Evolutionary conservation across 192 early-diverging fungal genomes (phyloP).

Genomic region (Gigaspora rosea): DNA sequence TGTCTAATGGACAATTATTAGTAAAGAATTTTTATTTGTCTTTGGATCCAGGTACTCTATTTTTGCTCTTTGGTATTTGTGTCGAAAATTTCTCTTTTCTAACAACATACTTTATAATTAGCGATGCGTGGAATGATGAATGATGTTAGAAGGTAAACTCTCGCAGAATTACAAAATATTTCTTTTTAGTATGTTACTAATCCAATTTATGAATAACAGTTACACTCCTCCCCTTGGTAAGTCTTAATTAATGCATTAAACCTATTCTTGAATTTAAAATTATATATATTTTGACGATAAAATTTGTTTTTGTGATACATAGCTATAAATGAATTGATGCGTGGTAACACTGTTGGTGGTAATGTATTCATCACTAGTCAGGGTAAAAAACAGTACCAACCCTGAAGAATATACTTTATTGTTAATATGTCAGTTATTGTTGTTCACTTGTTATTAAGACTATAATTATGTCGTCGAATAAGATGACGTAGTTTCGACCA

Average conservation of each 20-base stretch:
- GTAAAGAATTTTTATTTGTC: conserved; percentile 49
- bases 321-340: conserved; percentile 54
- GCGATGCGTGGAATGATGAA: conserved; percentile 55
- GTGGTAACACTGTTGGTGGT: conserved; percentile 38
- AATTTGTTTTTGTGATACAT: neutral
- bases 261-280: neutral
- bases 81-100: neutral
- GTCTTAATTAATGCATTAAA: neutral
- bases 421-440: no score
- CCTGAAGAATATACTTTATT: no score
- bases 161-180: neutral
- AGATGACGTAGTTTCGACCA: no score
- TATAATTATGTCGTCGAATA: no score
- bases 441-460: no score
- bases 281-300: neutral
- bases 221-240: conserved; percentile 22
- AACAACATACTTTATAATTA: conserved; percentile 4
- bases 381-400: no score
- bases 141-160: conserved; percentile 42
- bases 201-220: neutral
- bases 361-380: neutral
- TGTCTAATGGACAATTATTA: conserved; percentile 40
- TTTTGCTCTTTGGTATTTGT: neutral
- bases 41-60: conserved; percentile 46
- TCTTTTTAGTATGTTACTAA: neutral